Percentiles rank a stretch among this genome's conserved stretches.
Evolutionary conservation across 2,329 filamentous ascomycete genomes (phyloP).

Genomic region (Penicillium sp.): DNA sequence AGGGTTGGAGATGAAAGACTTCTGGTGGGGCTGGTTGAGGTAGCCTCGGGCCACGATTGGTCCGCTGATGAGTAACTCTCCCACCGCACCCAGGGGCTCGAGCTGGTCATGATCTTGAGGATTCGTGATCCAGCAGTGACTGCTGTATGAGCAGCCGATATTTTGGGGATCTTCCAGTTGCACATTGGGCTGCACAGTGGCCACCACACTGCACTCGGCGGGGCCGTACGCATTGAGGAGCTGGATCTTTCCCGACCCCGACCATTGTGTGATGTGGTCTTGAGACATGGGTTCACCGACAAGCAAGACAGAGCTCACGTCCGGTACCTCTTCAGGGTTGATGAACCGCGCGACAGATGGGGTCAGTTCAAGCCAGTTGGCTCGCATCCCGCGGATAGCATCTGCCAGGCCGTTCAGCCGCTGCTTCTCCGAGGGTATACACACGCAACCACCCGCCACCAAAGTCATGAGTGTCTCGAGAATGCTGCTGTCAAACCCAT

Average conservation of each 20-base stretch:
- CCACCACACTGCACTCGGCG: neutral
- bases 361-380: neutral
- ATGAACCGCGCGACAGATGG: neutral
- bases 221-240: conserved; percentile 55
- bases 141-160: neutral
- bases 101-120: conserved; percentile 3
- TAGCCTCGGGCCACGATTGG: conserved; percentile 7
- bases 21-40: conserved; percentile 1
- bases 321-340: conserved; percentile 6
- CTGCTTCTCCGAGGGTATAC: conserved; percentile 11
- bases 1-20: conserved; percentile 1
- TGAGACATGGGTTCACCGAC: conserved; percentile 11
- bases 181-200: neutral
- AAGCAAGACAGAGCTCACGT: neutral
- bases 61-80: conserved; percentile 8
- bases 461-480: conserved; percentile 9
- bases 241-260: neutral
- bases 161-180: neutral
- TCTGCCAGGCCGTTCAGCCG: conserved; percentile 1
- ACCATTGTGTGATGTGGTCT: conserved; percentile 10
- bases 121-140: conserved; percentile 7
- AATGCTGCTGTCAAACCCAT: conserved; percentile 22
- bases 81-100: conserved; percentile 2
- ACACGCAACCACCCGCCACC: conserved; percentile 11
- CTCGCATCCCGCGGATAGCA: neutral